Evolutionary conservation across 1,139 yeast species (phyloP).

Genomic region (Wickerhamiella pararugosa): DNA sequence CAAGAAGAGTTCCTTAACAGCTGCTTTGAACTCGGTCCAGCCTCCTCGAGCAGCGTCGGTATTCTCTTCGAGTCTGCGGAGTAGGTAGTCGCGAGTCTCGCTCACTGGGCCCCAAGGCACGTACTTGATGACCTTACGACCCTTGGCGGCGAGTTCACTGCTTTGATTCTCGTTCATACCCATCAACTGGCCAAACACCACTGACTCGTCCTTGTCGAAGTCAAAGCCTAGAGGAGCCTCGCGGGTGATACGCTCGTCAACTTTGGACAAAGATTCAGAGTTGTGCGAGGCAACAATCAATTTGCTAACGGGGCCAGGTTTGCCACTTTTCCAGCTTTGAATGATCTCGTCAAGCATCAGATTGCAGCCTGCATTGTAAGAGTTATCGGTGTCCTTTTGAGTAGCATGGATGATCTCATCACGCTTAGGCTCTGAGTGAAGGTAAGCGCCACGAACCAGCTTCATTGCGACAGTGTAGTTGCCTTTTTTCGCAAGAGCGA

Average conservation of each 20-base stretch:
- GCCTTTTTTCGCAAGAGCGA: conserved; percentile 43
- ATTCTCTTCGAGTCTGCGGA: conserved; percentile 88
- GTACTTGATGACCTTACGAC: conserved; percentile 70
- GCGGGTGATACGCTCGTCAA: conserved; percentile 38
- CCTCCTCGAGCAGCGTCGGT: conserved; percentile 95
- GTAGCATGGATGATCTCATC: conserved; percentile 50
- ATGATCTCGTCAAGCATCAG: conserved; percentile 48
- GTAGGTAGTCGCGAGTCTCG: conserved; percentile 81
- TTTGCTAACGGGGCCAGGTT: conserved; percentile 44
- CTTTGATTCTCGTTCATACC: conserved; percentile 96
- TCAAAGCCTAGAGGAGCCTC: conserved; percentile 19
- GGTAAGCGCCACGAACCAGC: conserved; percentile 94
- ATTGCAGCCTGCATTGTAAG: conserved; percentile 59
- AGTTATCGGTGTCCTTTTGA: conserved; percentile 61
- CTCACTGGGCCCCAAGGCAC: conserved; percentile 98
- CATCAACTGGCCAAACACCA: conserved; percentile 77
- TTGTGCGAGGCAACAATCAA: conserved; percentile 90
- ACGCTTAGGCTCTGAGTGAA: conserved; percentile 75
- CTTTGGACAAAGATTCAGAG: conserved; percentile 57
- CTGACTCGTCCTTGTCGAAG: conserved; percentile 26
- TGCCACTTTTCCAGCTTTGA: conserved; percentile 28
- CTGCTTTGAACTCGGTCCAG: conserved; percentile 52
- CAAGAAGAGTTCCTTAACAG: conserved; percentile 30
- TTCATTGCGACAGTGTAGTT: conserved; percentile 70
- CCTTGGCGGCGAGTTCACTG: conserved; percentile 48